Percentiles rank a stretch among this genome's conserved stretches.
Evolutionary conservation across 768 basidiomycete genomes (phyloP).

Genomic region (Sarcodon aspratus): DNA sequence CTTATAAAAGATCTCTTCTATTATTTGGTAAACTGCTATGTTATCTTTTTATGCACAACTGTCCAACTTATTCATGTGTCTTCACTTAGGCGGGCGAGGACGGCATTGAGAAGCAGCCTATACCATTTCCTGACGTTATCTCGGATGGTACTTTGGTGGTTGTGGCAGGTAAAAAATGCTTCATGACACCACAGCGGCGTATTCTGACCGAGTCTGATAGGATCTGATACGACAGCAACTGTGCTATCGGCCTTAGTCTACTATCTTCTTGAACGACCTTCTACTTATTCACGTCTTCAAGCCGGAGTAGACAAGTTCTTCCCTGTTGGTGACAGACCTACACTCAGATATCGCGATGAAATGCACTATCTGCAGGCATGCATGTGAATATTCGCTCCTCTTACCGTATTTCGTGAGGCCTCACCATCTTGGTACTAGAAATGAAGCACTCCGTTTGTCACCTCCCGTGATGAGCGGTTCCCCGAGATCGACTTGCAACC

Average conservation of each 20-base stretch:
- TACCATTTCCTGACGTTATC: conserved; percentile 2
- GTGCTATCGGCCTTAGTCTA: conserved; percentile 15
- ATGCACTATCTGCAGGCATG: conserved; percentile 7
- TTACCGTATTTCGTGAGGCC: no score
- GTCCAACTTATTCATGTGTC: neutral
- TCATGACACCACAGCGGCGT: neutral
- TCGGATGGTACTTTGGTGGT: conserved; percentile 4
- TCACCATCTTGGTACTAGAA: conserved; percentile 15
- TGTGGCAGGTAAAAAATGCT: neutral
- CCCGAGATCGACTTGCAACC: neutral
- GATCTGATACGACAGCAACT: conserved; percentile 17
- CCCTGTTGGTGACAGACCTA: conserved; percentile 7
- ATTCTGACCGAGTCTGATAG: conserved; percentile 6
- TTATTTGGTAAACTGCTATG: neutral
- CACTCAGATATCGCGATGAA: conserved; percentile 1
- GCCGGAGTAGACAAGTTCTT: conserved; percentile 14
- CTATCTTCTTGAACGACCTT: conserved; percentile 11
- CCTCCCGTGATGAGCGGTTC: conserved; percentile 25
- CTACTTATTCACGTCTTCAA: conserved; percentile 7
- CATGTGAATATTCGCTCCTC: conserved; percentile 3
- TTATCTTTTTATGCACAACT: neutral
- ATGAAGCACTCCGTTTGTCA: conserved; percentile 30
- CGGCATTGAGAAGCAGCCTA: neutral
- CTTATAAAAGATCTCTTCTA: conserved; percentile 10
- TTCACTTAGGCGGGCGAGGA: conserved; percentile 8